phyloP scores from a whole-genome alignment of 306 rosid species.

The Glycine latifolia region DNA sequence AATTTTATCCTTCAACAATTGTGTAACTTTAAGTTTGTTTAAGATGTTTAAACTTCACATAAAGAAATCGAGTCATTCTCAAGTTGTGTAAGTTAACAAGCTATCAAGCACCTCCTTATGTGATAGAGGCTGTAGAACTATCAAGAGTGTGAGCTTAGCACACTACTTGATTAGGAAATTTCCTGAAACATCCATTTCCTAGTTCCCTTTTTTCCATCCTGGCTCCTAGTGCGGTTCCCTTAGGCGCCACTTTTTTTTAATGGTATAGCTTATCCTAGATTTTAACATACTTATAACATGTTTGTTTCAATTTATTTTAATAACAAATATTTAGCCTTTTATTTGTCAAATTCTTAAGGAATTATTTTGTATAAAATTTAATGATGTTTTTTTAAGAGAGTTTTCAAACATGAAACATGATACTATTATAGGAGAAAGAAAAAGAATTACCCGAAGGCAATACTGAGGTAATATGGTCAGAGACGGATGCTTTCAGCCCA shows the following conservation, averaged over 20 bases:
- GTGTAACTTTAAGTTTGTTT: no score
- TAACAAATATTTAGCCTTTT: background rate
- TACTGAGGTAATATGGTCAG: no score
- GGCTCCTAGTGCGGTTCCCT: background rate
- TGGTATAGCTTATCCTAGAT: background rate
- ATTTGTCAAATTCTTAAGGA: background rate
- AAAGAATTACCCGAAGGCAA: background rate
- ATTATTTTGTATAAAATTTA: background rate
- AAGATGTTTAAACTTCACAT: no score
- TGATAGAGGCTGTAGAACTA: background rate
- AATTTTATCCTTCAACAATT: no score
- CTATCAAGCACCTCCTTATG: background rate
- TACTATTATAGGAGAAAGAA: background rate
- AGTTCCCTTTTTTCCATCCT: background rate
- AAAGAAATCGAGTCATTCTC: no score
- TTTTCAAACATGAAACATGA: no score
- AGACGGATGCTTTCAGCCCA: no score
- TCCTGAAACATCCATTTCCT: background rate
- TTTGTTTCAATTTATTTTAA: background rate
- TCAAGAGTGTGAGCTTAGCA: background rate
- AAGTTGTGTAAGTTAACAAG: background rate
- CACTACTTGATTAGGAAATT: background rate
- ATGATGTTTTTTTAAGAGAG: no score
- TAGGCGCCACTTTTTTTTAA: background rate
- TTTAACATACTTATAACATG: background rate